phyloP scores from a whole-genome alignment of 371 early-diverging fungal species.

The Mortierella sp. region DNA sequence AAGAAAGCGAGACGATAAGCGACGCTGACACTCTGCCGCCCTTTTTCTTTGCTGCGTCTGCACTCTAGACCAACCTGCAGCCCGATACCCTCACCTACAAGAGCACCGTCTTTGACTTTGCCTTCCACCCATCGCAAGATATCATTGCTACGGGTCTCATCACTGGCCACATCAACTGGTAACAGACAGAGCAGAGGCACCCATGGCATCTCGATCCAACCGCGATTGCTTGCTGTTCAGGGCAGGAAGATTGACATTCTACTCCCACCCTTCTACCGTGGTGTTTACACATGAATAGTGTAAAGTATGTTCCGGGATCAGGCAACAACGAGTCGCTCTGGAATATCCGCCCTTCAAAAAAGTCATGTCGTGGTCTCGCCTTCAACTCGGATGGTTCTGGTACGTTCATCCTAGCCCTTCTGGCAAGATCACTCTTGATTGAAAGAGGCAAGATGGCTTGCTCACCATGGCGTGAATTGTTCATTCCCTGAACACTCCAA shows the following conservation, averaged over 20 bases:
- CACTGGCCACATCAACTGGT: slow-evolving; percentile 83
- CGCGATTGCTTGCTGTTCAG: neutral
- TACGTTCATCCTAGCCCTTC: slow-evolving; percentile 28
- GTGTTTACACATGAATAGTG: slow-evolving; percentile 37
- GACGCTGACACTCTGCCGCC: neutral
- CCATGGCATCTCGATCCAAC: neutral
- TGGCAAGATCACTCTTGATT: neutral
- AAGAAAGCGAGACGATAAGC: no score
- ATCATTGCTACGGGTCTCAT: slow-evolving; percentile 82
- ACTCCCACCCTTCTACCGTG: no score
- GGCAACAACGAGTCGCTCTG: slow-evolving; percentile 67
- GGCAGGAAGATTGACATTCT: slow-evolving; percentile 11
- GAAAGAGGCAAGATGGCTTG: no score
- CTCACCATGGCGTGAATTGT: no score
- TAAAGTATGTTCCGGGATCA: slow-evolving; percentile 60
- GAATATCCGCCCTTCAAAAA: slow-evolving; percentile 73
- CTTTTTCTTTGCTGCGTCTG: no score
- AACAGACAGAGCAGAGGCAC: neutral
- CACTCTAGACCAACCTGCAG: slow-evolving; percentile 27
- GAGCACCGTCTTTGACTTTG: slow-evolving; percentile 71
- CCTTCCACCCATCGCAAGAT: slow-evolving; percentile 76
- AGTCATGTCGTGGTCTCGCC: slow-evolving; percentile 84
- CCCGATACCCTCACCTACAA: slow-evolving; percentile 49
- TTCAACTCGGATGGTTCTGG: slow-evolving; percentile 81
- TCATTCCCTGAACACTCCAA: no score